Conservation (phyloP, 2,329 filamentous ascomycete genomes). For the Ophiostoma novo-ulmi region DNA sequence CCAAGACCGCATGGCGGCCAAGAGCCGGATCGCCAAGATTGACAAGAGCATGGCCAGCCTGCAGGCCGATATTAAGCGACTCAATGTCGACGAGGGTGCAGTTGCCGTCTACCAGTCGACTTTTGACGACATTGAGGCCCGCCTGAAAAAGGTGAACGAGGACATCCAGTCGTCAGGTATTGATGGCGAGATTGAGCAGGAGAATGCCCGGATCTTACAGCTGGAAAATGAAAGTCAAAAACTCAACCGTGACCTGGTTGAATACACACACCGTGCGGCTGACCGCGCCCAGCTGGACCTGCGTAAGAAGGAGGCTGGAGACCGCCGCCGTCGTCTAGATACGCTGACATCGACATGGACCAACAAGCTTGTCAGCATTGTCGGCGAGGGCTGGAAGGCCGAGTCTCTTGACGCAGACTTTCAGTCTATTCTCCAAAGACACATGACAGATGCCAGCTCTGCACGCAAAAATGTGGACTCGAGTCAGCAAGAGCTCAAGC, state of each 20-base stretch:
- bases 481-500: constrained; percentile 65
- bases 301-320: constrained; percentile 71
- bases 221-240: constrained; percentile 68
- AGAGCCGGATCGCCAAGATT: constrained; percentile 65
- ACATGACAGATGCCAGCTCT: constrained; percentile 54
- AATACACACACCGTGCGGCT: constrained; percentile 73
- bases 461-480: constrained; percentile 67
- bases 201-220: constrained; percentile 59
- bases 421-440: constrained; percentile 56
- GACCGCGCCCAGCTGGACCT: constrained; percentile 81
- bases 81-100: constrained; percentile 79
- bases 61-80: constrained; percentile 63
- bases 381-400: constrained; percentile 64
- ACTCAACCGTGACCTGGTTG: constrained; percentile 73
- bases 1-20: constrained; percentile 69
- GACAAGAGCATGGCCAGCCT: constrained; percentile 63
- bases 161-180: constrained; percentile 60
- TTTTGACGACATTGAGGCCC: constrained; percentile 61
- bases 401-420: constrained; percentile 66
- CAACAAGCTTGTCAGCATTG: constrained; percentile 59
- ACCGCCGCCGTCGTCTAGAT: constrained; percentile 67
- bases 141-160: constrained; percentile 57
- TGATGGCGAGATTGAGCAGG: constrained; percentile 64
- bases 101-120: constrained; percentile 72
- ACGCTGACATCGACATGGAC: constrained; percentile 72